Evolutionary conservation across 768 basidiomycete genomes (phyloP).

Genomic region (Phanerodontia chrysosporium): DNA sequence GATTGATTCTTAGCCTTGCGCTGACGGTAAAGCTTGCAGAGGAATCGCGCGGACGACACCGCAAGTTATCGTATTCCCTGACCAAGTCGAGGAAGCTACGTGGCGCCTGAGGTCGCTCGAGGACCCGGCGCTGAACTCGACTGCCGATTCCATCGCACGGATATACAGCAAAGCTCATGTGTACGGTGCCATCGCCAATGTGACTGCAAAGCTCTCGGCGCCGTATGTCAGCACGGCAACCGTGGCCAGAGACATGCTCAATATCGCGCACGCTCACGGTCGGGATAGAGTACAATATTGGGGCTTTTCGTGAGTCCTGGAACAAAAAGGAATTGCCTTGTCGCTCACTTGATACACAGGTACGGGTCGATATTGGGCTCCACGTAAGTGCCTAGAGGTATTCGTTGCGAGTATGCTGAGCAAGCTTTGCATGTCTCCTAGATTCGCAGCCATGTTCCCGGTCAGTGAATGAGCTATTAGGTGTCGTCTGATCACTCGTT

Average conservation of each 20-base stretch:
- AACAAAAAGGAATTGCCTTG: too few species aligned
- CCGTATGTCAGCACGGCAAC: conserved; percentile 23
- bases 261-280: conserved; percentile 25
- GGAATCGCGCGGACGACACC: conserved; percentile 8
- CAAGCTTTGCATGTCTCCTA: conserved; percentile 10
- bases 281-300: conserved; percentile 27
- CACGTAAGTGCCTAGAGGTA: conserved; percentile 1
- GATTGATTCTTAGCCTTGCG: too few species aligned
- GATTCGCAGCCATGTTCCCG: conserved; percentile 30
- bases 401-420: too few species aligned
- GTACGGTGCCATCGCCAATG: conserved; percentile 5
- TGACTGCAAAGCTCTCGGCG: neutral
- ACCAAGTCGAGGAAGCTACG: neutral
- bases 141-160: neutral
- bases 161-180: neutral
- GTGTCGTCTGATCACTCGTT: neutral
- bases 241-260: conserved; percentile 29
- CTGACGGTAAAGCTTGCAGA: neutral
- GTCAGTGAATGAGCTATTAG: neutral
- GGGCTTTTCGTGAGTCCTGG: conserved; percentile 23
- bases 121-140: neutral
- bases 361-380: conserved; percentile 19
- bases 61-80: neutral
- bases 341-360: too few species aligned
- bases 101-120: neutral